phyloP scores from a whole-genome alignment of 2,329 filamentous ascomycete species.

The Ceratocystis albifundus region DNA sequence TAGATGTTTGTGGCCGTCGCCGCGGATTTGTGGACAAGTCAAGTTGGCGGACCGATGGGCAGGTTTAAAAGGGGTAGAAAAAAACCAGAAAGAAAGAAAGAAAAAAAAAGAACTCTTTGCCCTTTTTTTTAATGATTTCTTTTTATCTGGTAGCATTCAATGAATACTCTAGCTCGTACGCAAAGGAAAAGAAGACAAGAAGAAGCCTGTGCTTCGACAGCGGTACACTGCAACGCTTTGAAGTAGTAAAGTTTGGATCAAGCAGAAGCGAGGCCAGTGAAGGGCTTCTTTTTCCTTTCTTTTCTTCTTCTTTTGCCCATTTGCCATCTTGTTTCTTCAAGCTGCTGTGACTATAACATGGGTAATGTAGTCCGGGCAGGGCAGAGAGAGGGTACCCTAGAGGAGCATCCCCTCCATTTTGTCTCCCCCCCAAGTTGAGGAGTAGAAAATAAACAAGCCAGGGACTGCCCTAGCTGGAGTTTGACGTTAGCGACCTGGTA shows the following conservation, averaged over 20 bases:
- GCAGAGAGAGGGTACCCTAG: background rate
- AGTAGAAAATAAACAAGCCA: background rate
- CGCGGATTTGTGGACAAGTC: background rate
- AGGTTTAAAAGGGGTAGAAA: background rate
- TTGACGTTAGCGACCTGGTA: background rate
- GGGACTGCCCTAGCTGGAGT: background rate
- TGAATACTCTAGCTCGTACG: too few relatives aligned
- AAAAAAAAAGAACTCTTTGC: background rate
- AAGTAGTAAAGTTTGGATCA: background rate
- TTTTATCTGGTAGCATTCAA: background rate
- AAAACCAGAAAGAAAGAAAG: too few relatives aligned
- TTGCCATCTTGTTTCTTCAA: slow-evolving; percentile 12
- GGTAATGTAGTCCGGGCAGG: background rate
- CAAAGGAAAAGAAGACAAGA: background rate
- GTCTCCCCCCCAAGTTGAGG: background rate
- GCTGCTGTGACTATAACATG: slow-evolving; percentile 8
- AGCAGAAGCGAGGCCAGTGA: background rate
- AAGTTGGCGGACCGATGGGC: slow-evolving; percentile 4
- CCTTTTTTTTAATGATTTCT: background rate
- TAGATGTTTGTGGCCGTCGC: slow-evolving; percentile 1
- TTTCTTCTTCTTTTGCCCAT: background rate
- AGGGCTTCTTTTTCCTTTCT: background rate
- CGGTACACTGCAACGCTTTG: slow-evolving; percentile 3
- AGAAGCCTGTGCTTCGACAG: background rate
- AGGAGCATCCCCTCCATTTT: background rate